Conservation (phyloP, 2,329 filamentous ascomycete genomes). For the Raffaelea albimanens region DNA sequence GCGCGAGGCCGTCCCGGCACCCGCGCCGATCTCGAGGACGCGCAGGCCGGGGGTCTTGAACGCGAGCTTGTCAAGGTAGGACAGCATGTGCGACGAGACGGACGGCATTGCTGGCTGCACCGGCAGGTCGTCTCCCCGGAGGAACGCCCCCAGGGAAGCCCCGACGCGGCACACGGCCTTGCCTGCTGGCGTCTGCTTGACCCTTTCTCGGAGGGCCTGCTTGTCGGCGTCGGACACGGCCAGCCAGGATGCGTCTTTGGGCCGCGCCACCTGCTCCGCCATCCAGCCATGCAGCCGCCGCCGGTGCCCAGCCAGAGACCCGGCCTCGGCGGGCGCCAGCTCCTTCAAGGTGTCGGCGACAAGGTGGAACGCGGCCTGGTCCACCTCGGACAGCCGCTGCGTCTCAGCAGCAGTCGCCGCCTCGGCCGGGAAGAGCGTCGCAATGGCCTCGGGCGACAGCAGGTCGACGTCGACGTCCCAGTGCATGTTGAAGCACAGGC, state of each 20-base stretch:
- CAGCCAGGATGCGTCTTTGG: neutral
- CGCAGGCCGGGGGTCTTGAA: constrained; percentile 16
- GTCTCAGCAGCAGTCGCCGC: neutral
- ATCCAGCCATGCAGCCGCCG: neutral
- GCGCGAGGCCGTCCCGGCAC: constrained; percentile 15
- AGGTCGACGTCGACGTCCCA: constrained; percentile 9
- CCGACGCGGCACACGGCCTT: neutral
- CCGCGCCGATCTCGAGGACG: constrained; percentile 29
- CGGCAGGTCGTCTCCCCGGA: constrained; percentile 23
- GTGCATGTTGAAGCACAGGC: neutral
- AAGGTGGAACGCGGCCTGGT: neutral
- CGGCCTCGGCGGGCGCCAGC: neutral
- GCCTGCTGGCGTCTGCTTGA: neutral
- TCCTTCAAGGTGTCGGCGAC: neutral
- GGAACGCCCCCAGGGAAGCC: no score
- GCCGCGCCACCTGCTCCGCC: neutral
- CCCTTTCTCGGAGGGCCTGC: no score
- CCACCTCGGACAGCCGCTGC: neutral
- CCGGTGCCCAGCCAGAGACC: neutral
- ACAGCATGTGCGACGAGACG: constrained; percentile 13
- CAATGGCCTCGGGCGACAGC: neutral
- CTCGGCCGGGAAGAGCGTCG: neutral
- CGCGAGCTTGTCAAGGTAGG: constrained; percentile 7
- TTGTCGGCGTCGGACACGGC: neutral
- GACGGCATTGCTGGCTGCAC: neutral